Conservation (phyloP, 805 yeast species). For the Teunomyces lycoperdinae region DNA sequence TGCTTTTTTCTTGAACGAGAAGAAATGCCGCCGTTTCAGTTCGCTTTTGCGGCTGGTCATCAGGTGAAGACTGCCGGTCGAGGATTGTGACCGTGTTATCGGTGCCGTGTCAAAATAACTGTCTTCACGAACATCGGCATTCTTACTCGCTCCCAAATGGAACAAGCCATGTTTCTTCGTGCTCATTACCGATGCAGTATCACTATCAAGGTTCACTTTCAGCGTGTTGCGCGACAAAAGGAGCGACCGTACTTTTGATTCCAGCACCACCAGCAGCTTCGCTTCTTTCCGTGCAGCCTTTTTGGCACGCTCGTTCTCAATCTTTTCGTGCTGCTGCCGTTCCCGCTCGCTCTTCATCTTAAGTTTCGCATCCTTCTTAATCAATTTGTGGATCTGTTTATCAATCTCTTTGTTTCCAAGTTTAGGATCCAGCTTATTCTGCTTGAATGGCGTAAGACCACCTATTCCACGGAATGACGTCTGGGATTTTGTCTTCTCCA, state of each 20-base stretch:
- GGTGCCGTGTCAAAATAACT: neutral
- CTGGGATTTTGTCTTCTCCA: conserved; percentile 14
- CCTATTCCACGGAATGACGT: conserved; percentile 23
- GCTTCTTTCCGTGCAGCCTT: conserved; percentile 11
- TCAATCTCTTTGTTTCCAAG: conserved; percentile 28
- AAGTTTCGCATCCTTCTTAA: conserved; percentile 30
- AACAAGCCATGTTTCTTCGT: conserved; percentile 2
- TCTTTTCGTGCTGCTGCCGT: conserved; percentile 15
- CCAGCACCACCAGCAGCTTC: neutral
- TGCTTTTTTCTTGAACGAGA: neutral
- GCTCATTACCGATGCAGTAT: neutral
- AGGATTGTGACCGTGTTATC: conserved; percentile 1
- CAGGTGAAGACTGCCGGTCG: conserved; percentile 4
- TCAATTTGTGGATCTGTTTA: conserved; percentile 28
- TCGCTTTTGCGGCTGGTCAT: conserved; percentile 1
- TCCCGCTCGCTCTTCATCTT: conserved; percentile 15
- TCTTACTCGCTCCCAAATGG: conserved; percentile 1
- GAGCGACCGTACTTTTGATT: neutral
- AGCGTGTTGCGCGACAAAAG: conserved; percentile 1
- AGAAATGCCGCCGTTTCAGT: neutral
- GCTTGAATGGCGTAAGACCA: conserved; percentile 31
- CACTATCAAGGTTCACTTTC: neutral
- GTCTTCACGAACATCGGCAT: neutral
- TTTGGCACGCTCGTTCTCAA: conserved; percentile 20
- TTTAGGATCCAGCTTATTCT: conserved; percentile 18